Conservation (phyloP, 129 eudicot genomes). For the Cynara cardunculus region DNA sequence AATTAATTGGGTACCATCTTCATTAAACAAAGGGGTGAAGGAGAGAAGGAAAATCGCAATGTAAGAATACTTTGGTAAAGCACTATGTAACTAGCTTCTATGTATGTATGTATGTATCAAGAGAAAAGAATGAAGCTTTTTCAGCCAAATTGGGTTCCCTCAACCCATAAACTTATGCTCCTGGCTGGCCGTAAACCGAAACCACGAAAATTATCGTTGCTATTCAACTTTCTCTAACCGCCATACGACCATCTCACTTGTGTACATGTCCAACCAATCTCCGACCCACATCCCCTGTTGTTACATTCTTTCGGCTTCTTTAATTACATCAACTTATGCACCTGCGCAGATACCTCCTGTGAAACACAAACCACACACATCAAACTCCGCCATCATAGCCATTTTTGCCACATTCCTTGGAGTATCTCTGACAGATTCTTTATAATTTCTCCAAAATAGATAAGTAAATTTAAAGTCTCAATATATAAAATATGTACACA, state of each 20-base stretch:
- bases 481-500: too few species aligned
- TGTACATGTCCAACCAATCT: constrained; percentile 12
- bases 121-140: background rate
- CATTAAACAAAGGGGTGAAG: background rate
- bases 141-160: background rate
- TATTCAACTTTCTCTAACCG: constrained; percentile 6
- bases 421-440: background rate
- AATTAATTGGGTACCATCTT: background rate
- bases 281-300: constrained; percentile 4
- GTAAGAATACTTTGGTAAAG: background rate
- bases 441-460: background rate
- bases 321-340: constrained; percentile 36
- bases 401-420: background rate
- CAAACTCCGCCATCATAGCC: background rate
- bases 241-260: constrained; percentile 5
- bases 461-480: background rate
- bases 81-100: background rate
- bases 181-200: background rate
- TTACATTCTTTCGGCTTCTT: background rate
- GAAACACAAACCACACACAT: constrained; percentile 19
- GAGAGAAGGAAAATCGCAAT: background rate
- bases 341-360: constrained; percentile 93
- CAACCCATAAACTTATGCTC: background rate
- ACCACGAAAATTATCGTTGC: background rate
- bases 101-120: constrained; percentile 4